phyloP scores from a whole-genome alignment of 2,329 filamentous ascomycete species.

The Penicillium freii region DNA sequence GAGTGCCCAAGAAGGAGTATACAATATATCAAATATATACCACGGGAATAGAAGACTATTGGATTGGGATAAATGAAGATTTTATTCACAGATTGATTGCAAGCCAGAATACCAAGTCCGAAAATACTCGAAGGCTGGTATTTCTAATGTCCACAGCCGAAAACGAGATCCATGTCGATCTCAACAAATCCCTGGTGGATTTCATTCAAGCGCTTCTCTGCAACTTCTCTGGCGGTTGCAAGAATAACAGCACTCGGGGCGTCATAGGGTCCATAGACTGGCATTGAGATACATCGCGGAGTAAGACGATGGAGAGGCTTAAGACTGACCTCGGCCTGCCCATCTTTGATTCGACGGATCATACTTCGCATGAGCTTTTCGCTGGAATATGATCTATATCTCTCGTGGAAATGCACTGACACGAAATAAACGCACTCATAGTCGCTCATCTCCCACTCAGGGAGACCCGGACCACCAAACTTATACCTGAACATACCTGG shows the following conservation, averaged over 20 bases:
- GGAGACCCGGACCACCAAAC: neutral
- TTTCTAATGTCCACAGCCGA: neutral
- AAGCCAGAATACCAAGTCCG: neutral
- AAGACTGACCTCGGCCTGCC: neutral
- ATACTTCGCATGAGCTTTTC: neutral
- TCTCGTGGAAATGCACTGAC: neutral
- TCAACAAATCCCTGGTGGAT: neutral
- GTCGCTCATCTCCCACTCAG: neutral
- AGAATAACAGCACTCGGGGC: neutral
- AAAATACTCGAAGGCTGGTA: neutral
- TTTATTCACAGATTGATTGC: no score
- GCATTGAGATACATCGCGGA: neutral
- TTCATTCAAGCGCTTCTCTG: neutral
- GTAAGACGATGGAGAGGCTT: neutral
- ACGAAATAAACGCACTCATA: neutral
- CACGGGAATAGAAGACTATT: neutral
- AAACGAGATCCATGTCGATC: neutral
- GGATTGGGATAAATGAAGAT: no score
- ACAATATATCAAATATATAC: neutral
- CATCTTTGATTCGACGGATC: neutral
- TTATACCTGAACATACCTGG: neutral
- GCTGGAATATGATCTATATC: neutral
- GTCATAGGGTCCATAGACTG: slow-evolving; percentile 1
- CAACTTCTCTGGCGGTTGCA: neutral
- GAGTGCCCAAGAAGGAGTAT: neutral